phyloP scores from a whole-genome alignment of 805 yeast genomes.

The Nakazawaea peltata region DNA sequence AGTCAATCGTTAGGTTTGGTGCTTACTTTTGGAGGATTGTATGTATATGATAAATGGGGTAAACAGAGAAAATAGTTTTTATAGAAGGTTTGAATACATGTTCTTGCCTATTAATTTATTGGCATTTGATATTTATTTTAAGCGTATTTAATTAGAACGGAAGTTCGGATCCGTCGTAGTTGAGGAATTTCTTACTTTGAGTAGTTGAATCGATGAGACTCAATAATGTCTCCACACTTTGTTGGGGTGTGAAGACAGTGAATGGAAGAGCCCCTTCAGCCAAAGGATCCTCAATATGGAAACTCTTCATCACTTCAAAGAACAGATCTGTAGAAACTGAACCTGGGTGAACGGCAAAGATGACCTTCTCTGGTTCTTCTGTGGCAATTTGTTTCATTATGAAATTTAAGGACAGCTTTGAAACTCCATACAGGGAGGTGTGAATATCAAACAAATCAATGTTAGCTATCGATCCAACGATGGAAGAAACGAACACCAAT shows the following conservation, averaged over 20 bases:
- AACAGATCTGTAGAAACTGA: conserved; percentile 17
- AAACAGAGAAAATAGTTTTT: background rate
- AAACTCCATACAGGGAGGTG: conserved; percentile 25
- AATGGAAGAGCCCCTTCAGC: too few species aligned
- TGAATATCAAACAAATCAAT: conserved; percentile 12
- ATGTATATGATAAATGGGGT: conserved; percentile 70
- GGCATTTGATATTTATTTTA: too few species aligned
- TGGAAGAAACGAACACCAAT: conserved; percentile 20
- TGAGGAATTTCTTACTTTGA: background rate
- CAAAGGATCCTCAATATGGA: too few species aligned
- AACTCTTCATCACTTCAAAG: too few species aligned
- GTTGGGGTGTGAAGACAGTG: too few species aligned
- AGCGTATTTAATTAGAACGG: too few species aligned
- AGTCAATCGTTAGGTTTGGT: conserved; percentile 44
- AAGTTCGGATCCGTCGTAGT: background rate
- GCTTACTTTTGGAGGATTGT: conserved; percentile 53
- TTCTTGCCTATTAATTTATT: too few species aligned
- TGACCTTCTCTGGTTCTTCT: conserved; percentile 16
- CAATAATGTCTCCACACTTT: too few species aligned
- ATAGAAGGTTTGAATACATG: background rate
- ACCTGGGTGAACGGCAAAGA: conserved; percentile 30
- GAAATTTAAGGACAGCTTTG: conserved; percentile 30
- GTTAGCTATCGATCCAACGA: conserved; percentile 17
- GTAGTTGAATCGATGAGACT: too few species aligned
- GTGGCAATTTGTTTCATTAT: conserved; percentile 18